phyloP scores from a whole-genome alignment of 2,329 filamentous ascomycete species.

The Magnaporthales sp. region DNA sequence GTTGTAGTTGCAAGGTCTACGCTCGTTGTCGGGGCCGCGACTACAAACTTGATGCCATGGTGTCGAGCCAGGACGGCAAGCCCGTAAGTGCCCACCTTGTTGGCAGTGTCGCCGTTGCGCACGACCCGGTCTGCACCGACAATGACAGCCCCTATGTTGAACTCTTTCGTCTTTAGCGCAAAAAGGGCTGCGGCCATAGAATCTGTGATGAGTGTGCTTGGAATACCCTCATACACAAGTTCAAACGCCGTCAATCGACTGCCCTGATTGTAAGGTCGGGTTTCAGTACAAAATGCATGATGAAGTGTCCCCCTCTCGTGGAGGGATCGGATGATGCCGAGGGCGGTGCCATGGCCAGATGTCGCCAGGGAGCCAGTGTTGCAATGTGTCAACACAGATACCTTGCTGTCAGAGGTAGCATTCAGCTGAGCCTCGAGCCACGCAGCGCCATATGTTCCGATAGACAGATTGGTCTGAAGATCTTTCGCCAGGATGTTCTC shows the following conservation, averaged over 20 bases:
- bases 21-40: slow-evolving; percentile 89
- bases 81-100: slow-evolving; percentile 95
- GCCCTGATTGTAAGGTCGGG: slow-evolving; percentile 94
- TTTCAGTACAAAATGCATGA: slow-evolving; percentile 94
- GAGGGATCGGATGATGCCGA: slow-evolving; percentile 86
- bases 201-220: slow-evolving; percentile 74
- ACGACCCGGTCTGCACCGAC: slow-evolving; percentile 94
- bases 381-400: slow-evolving; percentile 93
- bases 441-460: slow-evolving; percentile 72
- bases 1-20: slow-evolving; percentile 77
- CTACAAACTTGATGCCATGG: slow-evolving; percentile 88
- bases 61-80: slow-evolving; percentile 83
- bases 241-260: slow-evolving; percentile 93
- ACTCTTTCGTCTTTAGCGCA: slow-evolving; percentile 45
- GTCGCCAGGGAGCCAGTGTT: slow-evolving; percentile 97
- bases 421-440: slow-evolving; percentile 64
- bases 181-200: slow-evolving; percentile 47
- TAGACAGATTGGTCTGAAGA: slow-evolving; percentile 75
- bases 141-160: slow-evolving; percentile 76
- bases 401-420: slow-evolving; percentile 35
- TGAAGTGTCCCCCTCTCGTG: slow-evolving; percentile 56
- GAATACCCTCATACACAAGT: slow-evolving; percentile 87
- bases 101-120: slow-evolving; percentile 93
- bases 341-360: slow-evolving; percentile 91
- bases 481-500: slow-evolving; percentile 85